phyloP scores from a whole-genome alignment of 148 eudicot genomes.

The Heliosperma pusillum region DNA sequence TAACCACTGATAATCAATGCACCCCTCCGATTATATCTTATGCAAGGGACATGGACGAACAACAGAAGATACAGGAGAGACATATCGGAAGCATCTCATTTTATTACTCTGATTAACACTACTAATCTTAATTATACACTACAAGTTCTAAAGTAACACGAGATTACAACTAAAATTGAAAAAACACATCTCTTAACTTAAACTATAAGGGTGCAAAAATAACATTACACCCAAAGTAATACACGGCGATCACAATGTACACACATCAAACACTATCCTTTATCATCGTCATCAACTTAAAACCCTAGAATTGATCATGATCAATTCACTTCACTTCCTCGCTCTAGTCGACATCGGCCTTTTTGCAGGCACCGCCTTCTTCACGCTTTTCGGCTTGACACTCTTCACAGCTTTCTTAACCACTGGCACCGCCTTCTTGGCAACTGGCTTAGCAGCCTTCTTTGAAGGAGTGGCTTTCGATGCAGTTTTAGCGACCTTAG shows the following conservation, averaged over 20 bases:
- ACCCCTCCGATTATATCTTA: neutral
- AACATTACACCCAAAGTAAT: constrained; percentile 17
- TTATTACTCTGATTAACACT: constrained; percentile 17
- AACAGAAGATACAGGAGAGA: neutral
- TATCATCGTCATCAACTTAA: neutral
- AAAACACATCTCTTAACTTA: neutral
- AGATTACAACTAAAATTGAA: constrained; percentile 6
- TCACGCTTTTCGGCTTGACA: constrained; percentile 33
- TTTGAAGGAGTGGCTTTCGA: constrained; percentile 45
- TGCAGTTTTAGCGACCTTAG: constrained; percentile 38
- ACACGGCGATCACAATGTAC: neutral
- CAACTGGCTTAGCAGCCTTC: constrained; percentile 40
- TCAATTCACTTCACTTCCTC: constrained; percentile 24
- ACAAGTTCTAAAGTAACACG: constrained; percentile 4
- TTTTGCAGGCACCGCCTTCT: constrained; percentile 21
- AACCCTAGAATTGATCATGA: neutral
- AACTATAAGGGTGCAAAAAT: neutral
- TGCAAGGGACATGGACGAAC: neutral
- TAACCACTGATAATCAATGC: too few species aligned
- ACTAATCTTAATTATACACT: constrained; percentile 14
- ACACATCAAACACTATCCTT: neutral
- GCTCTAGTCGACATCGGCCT: constrained; percentile 32
- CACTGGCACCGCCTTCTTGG: constrained; percentile 35
- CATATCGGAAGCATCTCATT: constrained; percentile 9
- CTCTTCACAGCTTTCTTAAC: constrained; percentile 27